A percentile compares a stretch with the other conserved stretches of the same genome.
Conservation (phyloP, 805 yeast genomes). For the Candida methanosorbosa region DNA sequence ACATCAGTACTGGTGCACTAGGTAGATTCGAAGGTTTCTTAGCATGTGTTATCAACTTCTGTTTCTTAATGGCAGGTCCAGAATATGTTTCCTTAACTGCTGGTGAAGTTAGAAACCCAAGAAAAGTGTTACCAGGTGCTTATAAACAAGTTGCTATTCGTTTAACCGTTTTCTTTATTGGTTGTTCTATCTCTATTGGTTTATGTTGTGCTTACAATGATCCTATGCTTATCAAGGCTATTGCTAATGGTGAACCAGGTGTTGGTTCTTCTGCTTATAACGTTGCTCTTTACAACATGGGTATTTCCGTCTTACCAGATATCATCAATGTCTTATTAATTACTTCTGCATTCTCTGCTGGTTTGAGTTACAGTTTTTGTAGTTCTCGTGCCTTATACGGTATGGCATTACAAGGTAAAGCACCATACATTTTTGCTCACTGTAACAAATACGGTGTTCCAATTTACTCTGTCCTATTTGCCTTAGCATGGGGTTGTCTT, state of each 20-base stretch:
- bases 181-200: constrained; percentile 31
- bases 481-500: constrained; percentile 48
- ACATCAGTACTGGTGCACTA: constrained; percentile 48
- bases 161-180: constrained; percentile 30
- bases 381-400: constrained; percentile 56
- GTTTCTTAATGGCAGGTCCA: constrained; percentile 32
- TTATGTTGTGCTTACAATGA: constrained; percentile 28
- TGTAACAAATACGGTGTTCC: constrained; percentile 69
- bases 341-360: constrained; percentile 68
- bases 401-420: constrained; percentile 57
- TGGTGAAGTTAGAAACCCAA: constrained; percentile 33
- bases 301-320: constrained; percentile 54
- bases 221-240: constrained; percentile 29
- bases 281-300: constrained; percentile 59
- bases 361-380: constrained; percentile 68
- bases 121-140: constrained; percentile 28
- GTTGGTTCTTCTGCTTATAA: constrained; percentile 73
- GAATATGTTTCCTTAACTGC: constrained; percentile 34
- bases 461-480: constrained; percentile 39
- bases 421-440: constrained; percentile 54
- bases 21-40: constrained; percentile 65
- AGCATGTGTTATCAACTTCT: too few species aligned
- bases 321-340: constrained; percentile 67
- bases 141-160: constrained; percentile 31
- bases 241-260: constrained; percentile 50